Evolutionary conservation across 176 grass and related monocot species (phyloP).

Genomic region (Aegilops tauschii): DNA sequence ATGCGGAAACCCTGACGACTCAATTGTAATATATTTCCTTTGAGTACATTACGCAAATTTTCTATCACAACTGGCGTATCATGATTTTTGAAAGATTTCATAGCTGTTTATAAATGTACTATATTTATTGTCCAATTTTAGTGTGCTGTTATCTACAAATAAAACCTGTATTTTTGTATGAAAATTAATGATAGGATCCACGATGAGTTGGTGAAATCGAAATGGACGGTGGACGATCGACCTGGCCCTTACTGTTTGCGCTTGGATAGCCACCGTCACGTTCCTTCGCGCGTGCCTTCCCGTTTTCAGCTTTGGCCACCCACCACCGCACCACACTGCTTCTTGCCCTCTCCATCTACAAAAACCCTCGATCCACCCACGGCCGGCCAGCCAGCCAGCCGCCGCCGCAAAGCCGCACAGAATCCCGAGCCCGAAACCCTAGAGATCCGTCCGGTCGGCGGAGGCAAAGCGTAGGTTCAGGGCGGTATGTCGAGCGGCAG

Average conservation of each 20-base stretch:
- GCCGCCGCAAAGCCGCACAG: neutral
- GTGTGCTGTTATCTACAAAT: no score
- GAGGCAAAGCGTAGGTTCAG: neutral
- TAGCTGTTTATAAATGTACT: no score
- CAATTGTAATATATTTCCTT: no score
- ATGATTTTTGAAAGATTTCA: no score
- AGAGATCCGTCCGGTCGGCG: neutral
- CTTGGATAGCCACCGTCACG: neutral
- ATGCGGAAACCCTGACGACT: no score
- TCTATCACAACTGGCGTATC: no score
- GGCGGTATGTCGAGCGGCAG: neutral
- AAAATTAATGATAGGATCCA: neutral
- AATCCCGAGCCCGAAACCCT: neutral
- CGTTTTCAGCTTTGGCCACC: no score
- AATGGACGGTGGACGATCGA: neutral
- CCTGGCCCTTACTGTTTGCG: neutral
- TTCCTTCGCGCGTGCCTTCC: neutral
- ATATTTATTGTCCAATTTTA: no score
- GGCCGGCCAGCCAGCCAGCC: neutral
- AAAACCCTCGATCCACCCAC: neutral
- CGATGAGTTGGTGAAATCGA: neutral
- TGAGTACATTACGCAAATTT: no score
- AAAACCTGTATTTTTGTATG: no score
- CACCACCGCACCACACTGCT: no score
- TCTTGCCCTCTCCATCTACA: neutral